A percentile compares a stretch with the other conserved stretches of the same genome.
Conservation (phyloP, 106 monocot species). For the Ottelia alismoides region DNA sequence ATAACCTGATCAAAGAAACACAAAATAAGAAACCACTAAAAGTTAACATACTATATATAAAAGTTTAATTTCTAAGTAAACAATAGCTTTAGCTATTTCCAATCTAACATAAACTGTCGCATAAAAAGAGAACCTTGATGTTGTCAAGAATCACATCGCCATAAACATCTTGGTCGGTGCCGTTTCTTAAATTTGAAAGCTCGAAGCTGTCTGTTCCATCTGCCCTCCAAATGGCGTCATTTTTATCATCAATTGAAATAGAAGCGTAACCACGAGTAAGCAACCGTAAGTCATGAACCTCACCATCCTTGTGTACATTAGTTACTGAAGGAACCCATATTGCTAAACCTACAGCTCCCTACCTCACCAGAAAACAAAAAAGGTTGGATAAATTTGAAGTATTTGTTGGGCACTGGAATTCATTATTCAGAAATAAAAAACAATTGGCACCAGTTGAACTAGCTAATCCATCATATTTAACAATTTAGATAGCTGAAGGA, state of each 20-base stretch:
- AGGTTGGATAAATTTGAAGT: no score
- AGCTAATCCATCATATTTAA: no score
- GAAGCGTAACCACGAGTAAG: slow-evolving; percentile 57
- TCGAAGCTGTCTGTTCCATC: slow-evolving; percentile 36
- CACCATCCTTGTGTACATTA: slow-evolving; percentile 52
- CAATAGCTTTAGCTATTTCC: background rate
- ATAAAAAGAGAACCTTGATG: slow-evolving; percentile 47
- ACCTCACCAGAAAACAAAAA: no score
- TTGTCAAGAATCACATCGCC: slow-evolving; percentile 81
- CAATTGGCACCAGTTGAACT: no score
- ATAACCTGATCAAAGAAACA: slow-evolving; percentile 50
- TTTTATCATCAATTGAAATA: slow-evolving; percentile 46
- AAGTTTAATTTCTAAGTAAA: background rate
- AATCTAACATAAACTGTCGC: background rate
- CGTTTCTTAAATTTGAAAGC: slow-evolving; percentile 40
- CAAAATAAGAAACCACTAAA: no score
- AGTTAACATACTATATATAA: background rate
- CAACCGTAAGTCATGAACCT: slow-evolving; percentile 22
- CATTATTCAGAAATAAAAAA: no score
- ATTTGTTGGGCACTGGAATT: no score
- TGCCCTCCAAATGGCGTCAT: slow-evolving; percentile 29
- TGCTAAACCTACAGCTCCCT: slow-evolving; percentile 99
- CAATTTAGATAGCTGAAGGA: no score
- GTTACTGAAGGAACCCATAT: slow-evolving; percentile 98
- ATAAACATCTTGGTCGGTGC: slow-evolving; percentile 19